These are phyloP conservation scores for Cercospora beticola DNA, from an alignment of 2,329 filamentous ascomycete genomes.

Conservation along the genomic window DNA sequence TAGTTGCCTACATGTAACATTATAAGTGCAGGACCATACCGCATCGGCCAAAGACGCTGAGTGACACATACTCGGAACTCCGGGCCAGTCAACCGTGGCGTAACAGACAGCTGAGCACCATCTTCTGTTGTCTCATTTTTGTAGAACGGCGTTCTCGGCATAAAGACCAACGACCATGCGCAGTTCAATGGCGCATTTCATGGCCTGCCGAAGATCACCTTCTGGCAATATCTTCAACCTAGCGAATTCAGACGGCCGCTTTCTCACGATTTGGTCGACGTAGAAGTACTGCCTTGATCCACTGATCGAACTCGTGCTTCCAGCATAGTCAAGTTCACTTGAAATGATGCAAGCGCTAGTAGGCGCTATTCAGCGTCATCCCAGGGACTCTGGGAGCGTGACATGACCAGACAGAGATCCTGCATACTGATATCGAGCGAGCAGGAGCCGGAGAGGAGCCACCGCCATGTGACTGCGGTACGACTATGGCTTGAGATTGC, in stretches of 20 bases:
- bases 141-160: neutral
- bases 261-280: neutral
- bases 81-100: neutral
- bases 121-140: neutral
- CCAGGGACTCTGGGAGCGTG: slow-evolving; percentile 25
- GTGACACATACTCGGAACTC: neutral
- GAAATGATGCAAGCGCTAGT: neutral
- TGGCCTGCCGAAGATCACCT: neutral
- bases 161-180: neutral
- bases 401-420: slow-evolving; percentile 25
- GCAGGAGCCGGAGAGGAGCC: slow-evolving; percentile 27
- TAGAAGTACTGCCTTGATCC: neutral
- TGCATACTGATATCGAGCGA: slow-evolving; percentile 29
- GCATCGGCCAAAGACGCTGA: neutral
- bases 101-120: neutral
- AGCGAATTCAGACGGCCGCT: neutral
- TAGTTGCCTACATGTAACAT: neutral
- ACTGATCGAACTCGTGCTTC: neutral
- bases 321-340: neutral
- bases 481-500: slow-evolving; percentile 27
- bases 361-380: slow-evolving; percentile 18
- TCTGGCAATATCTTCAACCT: neutral
- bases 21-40: neutral
- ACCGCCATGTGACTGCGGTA: slow-evolving; percentile 29
- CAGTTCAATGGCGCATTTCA: neutral